These are phyloP conservation scores for Taxawa tesnikishii DNA, from an alignment of 2,329 filamentous ascomycete species.

Conservation along the genomic window DNA sequence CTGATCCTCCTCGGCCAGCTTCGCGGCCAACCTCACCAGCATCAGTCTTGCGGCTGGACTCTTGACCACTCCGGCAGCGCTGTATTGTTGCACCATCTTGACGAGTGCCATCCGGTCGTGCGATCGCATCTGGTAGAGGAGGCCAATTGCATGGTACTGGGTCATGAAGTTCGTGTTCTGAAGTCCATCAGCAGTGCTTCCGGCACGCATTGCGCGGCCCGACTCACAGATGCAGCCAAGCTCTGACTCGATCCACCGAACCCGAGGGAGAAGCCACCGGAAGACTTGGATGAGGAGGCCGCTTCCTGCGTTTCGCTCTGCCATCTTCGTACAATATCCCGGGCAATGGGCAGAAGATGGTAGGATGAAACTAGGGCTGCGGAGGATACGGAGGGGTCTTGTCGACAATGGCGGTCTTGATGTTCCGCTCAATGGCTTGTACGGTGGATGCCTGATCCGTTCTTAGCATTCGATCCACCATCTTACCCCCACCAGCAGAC, in stretches of 20 bases:
- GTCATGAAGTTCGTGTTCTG: slow-evolving; percentile 94
- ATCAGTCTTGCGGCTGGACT: slow-evolving; percentile 86
- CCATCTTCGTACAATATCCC: slow-evolving; percentile 92
- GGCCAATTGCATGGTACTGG: slow-evolving; percentile 95
- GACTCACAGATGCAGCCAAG: slow-evolving; percentile 53
- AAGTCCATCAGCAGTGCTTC: no score
- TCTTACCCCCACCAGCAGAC: slow-evolving; percentile 5
- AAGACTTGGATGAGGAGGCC: slow-evolving; percentile 78
- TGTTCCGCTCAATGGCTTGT: slow-evolving; percentile 92
- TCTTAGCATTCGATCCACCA: slow-evolving; percentile 7
- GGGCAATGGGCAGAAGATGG: slow-evolving; percentile 90
- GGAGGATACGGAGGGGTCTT: slow-evolving; percentile 97
- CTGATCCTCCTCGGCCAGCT: slow-evolving; percentile 85
- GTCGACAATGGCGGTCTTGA: slow-evolving; percentile 99
- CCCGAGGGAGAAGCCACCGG: slow-evolving; percentile 78
- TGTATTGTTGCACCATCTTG: slow-evolving; percentile 99
- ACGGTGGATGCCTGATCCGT: slow-evolving; percentile 81
- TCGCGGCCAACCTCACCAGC: slow-evolving; percentile 82
- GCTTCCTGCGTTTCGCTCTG: slow-evolving; percentile 98
- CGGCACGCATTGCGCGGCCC: no score
- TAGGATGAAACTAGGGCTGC: slow-evolving; percentile 94
- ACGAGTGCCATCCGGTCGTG: slow-evolving; percentile 97
- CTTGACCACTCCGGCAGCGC: slow-evolving; percentile 81
- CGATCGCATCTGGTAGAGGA: slow-evolving; percentile 94
- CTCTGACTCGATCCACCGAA: slow-evolving; percentile 73